Evolutionary conservation across 106 monocot species (phyloP).

Genomic region (Gastrodia elata): DNA sequence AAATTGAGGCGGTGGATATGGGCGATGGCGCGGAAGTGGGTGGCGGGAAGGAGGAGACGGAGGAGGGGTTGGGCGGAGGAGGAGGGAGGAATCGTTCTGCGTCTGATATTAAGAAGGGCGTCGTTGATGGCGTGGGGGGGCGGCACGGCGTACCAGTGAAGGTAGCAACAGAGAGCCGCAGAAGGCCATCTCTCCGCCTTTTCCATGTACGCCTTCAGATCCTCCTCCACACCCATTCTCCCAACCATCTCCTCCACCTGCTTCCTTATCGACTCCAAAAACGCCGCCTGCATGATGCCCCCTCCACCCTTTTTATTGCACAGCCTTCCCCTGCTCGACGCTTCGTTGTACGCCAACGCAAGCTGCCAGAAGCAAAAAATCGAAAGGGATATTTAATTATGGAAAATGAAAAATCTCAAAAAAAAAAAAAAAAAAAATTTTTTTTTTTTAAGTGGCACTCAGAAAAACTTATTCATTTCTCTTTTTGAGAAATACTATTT

Average conservation of each 20-base stretch:
- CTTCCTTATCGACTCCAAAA: slow-evolving; percentile 66
- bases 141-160: slow-evolving; percentile 76
- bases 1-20: too few species aligned
- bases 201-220: slow-evolving; percentile 43
- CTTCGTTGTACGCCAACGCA: slow-evolving; percentile 80
- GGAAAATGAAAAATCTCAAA: background rate
- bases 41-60: slow-evolving; percentile 49
- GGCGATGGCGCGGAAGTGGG: slow-evolving; percentile 28
- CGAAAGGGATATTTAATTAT: background rate
- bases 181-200: slow-evolving; percentile 37
- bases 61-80: slow-evolving; percentile 50
- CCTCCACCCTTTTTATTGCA: slow-evolving; percentile 31
- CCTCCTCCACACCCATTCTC: slow-evolving; percentile 10
- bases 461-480: too few species aligned
- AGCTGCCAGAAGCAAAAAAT: slow-evolving; percentile 34
- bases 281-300: slow-evolving; percentile 55
- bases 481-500: background rate
- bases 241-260: slow-evolving; percentile 60
- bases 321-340: slow-evolving; percentile 45
- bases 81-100: slow-evolving; percentile 4
- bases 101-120: slow-evolving; percentile 39
- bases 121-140: slow-evolving; percentile 32
- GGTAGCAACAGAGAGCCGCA: slow-evolving; percentile 51
- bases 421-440: background rate
- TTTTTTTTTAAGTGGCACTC: too few species aligned